Evolutionary conservation across 371 early-diverging fungal genomes (phyloP), one percentile per base, ranked within the genome.

Genomic region (Dichotomocladium elegans): DNA sequence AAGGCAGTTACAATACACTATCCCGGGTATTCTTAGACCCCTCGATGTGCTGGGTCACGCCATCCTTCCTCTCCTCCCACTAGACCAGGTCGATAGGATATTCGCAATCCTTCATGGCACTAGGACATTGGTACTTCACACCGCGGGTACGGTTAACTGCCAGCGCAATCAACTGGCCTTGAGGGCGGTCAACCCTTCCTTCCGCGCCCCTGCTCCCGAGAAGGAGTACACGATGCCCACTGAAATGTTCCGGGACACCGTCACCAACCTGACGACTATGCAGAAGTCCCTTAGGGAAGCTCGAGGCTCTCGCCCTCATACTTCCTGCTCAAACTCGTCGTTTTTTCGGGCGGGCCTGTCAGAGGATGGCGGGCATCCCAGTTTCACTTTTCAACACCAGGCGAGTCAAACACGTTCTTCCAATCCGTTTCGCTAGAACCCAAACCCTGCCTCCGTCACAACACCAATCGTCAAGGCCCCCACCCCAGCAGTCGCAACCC

Each of bases 161-260:
- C 28, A 24, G 0, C 41, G 58, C 7, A 51, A 58, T 21, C 51
- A 60, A 21, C 34, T 65, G 0, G 58, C 61, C 17, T 17, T 60
- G 0, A 47, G 58, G 0, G 50, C 61, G 0, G 19, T 49, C 22
- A 29, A 50, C 15, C 61, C 47, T 28, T 35, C 46, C 6, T 51
- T 47, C 29, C 12, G 2, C 12, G 0, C 27, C 14, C 41, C 40
- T 14, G 2, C 28, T 14, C 11, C 11, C 11, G n/a, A 41, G 12
- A 12, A 15, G 26, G 8, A 15, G 15, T 51, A 30, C 14, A 27
- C 42, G 12, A 51, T 51, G 27, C 10, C 15, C 1, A 3, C 17
- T 0, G 42, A 51, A 2, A 19, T 19, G 1, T 26, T 51, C 28
- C 12, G 24, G 1, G 42, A 51, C 6, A 41, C 51, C 14, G 19